phyloP scores from a whole-genome alignment of 331 rosid species.

The Pyracantha coccinea region DNA sequence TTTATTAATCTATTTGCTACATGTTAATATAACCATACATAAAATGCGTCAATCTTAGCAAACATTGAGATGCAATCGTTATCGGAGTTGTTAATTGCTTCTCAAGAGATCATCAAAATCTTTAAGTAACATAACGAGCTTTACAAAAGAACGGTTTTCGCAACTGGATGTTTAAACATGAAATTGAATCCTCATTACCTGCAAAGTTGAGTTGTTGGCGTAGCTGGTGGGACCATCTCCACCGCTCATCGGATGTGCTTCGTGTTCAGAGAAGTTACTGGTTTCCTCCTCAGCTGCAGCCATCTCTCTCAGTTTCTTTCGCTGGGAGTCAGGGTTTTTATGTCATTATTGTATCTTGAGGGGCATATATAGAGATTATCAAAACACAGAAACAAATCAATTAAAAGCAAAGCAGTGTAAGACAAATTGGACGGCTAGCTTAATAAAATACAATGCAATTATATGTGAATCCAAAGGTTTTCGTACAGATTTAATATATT shows the following conservation, averaged over 20 bases:
- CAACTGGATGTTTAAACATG: not conserved
- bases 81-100: not conserved
- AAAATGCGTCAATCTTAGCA: no score
- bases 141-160: not conserved
- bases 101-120: not conserved
- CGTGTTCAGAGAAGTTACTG: not conserved
- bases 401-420: not conserved
- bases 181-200: not conserved
- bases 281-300: not conserved
- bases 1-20: not conserved
- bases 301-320: not conserved
- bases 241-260: conserved; percentile 4
- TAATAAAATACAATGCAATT: not conserved
- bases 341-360: not conserved
- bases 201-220: conserved; percentile 9
- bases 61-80: not conserved
- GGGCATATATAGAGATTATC: not conserved
- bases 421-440: not conserved
- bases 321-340: not conserved
- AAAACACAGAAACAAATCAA: not conserved
- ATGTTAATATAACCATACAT: not conserved
- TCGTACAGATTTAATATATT: not conserved
- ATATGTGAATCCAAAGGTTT: not conserved
- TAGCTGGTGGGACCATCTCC: conserved; percentile 25
- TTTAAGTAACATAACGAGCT: not conserved